Conservation (phyloP, 331 rosid species). For the Malus hybrid region DNA sequence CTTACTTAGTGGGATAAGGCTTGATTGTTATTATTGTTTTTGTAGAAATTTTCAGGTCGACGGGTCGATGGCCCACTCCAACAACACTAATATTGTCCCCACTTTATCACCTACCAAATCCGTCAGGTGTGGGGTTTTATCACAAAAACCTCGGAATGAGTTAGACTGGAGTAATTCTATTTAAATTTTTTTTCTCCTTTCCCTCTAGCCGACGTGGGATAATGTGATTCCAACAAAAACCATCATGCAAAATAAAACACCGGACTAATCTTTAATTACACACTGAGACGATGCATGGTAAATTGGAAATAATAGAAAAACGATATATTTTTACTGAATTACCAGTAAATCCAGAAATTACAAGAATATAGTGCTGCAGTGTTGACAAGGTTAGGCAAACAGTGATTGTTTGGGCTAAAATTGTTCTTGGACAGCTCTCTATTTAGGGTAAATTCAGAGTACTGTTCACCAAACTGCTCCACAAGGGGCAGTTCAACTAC, state of each 20-base stretch:
- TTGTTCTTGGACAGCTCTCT: not conserved
- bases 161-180: too few species aligned
- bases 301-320: not conserved
- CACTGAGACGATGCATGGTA: not conserved
- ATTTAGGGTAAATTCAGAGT: slow-evolving; percentile 1
- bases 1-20: too few species aligned
- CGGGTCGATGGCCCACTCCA: too few species aligned
- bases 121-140: too few species aligned
- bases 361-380: not conserved
- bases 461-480: not conserved
- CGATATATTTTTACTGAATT: not conserved
- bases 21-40: too few species aligned
- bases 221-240: not conserved
- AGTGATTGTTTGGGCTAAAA: not conserved
- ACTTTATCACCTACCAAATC: too few species aligned
- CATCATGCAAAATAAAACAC: slow-evolving; percentile 1
- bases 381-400: not conserved
- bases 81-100: too few species aligned
- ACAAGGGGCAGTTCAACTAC: slow-evolving; percentile 3
- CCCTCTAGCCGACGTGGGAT: too few species aligned
- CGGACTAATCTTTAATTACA: not conserved
- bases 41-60: too few species aligned
- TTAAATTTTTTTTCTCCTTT: too few species aligned
- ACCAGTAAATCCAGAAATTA: not conserved
- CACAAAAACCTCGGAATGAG: too few species aligned